Percentiles rank a stretch among this genome's conserved stretches.
These are phyloP conservation scores for Didymellaceae sp. DNA, from an alignment of 2,329 filamentous ascomycete species.

Conservation along the genomic window DNA sequence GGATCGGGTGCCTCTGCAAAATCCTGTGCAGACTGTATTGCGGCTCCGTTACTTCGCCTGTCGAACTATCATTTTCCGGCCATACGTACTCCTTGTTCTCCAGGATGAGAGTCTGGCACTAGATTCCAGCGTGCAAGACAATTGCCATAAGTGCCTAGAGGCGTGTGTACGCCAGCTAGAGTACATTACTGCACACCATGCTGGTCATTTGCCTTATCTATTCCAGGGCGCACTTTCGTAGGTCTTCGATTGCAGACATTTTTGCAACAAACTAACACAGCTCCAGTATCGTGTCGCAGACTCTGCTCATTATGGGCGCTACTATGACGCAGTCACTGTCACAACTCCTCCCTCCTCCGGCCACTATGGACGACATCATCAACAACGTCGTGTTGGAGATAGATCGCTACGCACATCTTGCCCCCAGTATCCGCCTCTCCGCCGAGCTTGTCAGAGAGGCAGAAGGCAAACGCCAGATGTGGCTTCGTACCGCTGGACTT, in stretches of 20 bases:
- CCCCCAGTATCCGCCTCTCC: slow-evolving; percentile 77
- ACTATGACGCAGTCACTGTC: slow-evolving; percentile 79
- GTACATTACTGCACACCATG: slow-evolving; percentile 78
- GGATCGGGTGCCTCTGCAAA: slow-evolving; percentile 68
- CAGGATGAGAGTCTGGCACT: slow-evolving; percentile 76
- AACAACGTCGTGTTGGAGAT: slow-evolving; percentile 78
- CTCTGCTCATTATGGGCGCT: slow-evolving; percentile 81
- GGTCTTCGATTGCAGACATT: slow-evolving; percentile 17
- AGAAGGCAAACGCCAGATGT: slow-evolving; percentile 70
- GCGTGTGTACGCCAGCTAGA: slow-evolving; percentile 81
- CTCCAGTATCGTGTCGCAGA: slow-evolving; percentile 79
- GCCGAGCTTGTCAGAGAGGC: slow-evolving; percentile 83
- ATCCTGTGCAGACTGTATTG: slow-evolving; percentile 80
- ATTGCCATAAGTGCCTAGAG: slow-evolving; percentile 81
- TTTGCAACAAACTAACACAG: slow-evolving; percentile 14
- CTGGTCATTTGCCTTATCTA: slow-evolving; percentile 82
- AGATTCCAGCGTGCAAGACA: slow-evolving; percentile 76
- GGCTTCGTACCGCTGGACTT: slow-evolving; percentile 53
- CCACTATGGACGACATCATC: slow-evolving; percentile 75
- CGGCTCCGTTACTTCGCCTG: slow-evolving; percentile 83
- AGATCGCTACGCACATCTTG: slow-evolving; percentile 74
- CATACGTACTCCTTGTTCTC: slow-evolving; percentile 80
- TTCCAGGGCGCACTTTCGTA: slow-evolving; percentile 77
- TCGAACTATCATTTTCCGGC: slow-evolving; percentile 84
- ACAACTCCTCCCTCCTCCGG: slow-evolving; percentile 64